A percentile compares a stretch with the other conserved stretches of the same genome.
These are phyloP conservation scores for Davidsoniella eucalypti DNA, from an alignment of 2,329 filamentous ascomycete species.

Conservation along the genomic window DNA sequence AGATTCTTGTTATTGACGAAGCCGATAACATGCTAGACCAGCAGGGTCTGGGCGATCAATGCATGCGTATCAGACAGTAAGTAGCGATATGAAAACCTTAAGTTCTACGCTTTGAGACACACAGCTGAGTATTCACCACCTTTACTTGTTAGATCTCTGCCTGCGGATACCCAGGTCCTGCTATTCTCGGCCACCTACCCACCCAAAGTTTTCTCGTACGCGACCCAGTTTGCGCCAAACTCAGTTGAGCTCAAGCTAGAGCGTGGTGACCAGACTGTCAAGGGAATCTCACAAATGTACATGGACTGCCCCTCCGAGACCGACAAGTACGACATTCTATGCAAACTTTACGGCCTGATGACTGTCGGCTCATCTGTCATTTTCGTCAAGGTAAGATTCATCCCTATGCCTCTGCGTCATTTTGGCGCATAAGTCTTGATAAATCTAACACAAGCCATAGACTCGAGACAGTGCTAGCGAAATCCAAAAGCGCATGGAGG, in stretches of 20 bases:
- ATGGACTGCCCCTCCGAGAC: constrained; percentile 74
- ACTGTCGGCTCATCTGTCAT: constrained; percentile 96
- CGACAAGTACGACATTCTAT: constrained; percentile 74
- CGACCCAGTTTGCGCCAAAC: constrained; percentile 65
- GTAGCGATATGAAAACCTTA: constrained; percentile 20
- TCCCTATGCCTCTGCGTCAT: background rate
- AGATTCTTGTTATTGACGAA: constrained; percentile 82
- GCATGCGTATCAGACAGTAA: constrained; percentile 71
- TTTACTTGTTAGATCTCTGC: constrained; percentile 43
- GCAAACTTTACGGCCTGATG: constrained; percentile 89
- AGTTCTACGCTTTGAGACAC: background rate
- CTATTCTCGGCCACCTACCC: constrained; percentile 94
- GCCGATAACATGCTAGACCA: constrained; percentile 98
- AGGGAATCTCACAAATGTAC: constrained; percentile 95
- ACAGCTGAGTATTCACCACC: constrained; percentile 18
- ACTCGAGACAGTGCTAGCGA: constrained; percentile 71
- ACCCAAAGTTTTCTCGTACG: constrained; percentile 68
- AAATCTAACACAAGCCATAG: constrained; percentile 25
- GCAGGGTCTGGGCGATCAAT: constrained; percentile 90
- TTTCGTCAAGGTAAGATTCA: constrained; percentile 61
- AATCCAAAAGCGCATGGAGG: constrained; percentile 72
- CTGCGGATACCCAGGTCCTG: constrained; percentile 63
- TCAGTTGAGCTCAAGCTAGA: constrained; percentile 78
- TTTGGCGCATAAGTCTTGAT: background rate
- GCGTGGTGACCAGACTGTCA: constrained; percentile 83